Conservation (phyloP, 108 stramenopile species). For the Fragilariopsis cylindrus region DNA sequence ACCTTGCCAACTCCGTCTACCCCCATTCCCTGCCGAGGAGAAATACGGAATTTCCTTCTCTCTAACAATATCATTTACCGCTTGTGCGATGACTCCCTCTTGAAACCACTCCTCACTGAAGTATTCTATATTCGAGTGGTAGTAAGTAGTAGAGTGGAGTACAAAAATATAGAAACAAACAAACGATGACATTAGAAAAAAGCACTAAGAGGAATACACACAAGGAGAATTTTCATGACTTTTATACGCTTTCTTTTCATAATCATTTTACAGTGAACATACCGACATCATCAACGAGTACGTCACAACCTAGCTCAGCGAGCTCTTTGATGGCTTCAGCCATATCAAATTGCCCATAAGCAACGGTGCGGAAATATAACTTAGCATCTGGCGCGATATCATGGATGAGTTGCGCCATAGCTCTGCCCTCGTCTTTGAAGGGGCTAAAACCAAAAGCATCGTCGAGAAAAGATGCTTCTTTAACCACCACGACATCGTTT, state of each 20-base stretch:
- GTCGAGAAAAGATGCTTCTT: background rate
- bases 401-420: conserved; percentile 43
- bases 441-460: background rate
- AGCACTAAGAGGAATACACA: too few species aligned
- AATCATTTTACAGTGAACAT: background rate
- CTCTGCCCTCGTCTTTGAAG: conserved; percentile 34
- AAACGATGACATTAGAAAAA: too few species aligned
- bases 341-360: background rate
- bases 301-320: conserved; percentile 20
- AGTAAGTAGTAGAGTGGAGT: background rate
- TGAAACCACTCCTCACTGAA: conserved; percentile 10
- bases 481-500: background rate
- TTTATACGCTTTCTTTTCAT: background rate
- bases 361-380: conserved; percentile 8
- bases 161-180: too few species aligned
- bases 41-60: conserved; percentile 26
- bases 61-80: conserved; percentile 14
- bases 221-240: too few species aligned
- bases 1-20: conserved; percentile 14
- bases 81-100: conserved; percentile 19
- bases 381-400: conserved; percentile 30
- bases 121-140: background rate
- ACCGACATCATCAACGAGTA: conserved; percentile 25
- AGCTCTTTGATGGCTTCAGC: conserved; percentile 4
- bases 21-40: conserved; percentile 22